Evolutionary conservation across 331 rosid species (phyloP), one percentile per base, ranked within the genome.

Genomic region (Malus hybrid): DNA sequence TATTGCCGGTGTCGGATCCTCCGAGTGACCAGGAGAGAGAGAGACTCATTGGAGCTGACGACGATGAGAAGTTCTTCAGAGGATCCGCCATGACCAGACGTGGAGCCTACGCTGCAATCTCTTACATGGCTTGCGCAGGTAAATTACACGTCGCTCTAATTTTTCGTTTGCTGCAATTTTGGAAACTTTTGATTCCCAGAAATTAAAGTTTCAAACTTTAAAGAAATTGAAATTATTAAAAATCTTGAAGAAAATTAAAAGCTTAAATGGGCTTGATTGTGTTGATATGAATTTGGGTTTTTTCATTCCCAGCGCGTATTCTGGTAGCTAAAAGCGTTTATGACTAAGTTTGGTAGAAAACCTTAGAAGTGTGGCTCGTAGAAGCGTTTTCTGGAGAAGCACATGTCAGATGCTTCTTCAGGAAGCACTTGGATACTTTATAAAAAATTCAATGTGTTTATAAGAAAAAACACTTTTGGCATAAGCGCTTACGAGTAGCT

Each of bases 61-160:
- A 24, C 70, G 88, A 81, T 6, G 89, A 80, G 36, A 83, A 86
- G 76, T 88, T 91, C 66, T 91, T 91, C 84, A 84, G 78, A 86
- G 96, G 97, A 24, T 91, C 98, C 75, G 77, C 94, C 84, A 89
- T 93, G 95, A 84, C 97, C 80, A 84, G 81, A 75, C 97, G 97
- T 19, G 96, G 98, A 20, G 98, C 91, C 60, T 87, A 76, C 67
- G 98, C 97, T 8, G 95, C 98, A 19, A 42, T 91, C 70, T 93
- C 95, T 13, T 93, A 93, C 79, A 93, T 93, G 98, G 73, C 90
- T 30, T 93, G 94, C 74, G 96, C 98, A 6, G 96, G 97, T 92
- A 70, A 66, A 5, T 2, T 33, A 66, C 60, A 22, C 30, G 58
- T 10, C 20, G 9, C 66, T 62, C 11, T 29, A 62, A 62, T 28